These are phyloP conservation scores for Globisporangium nunn DNA, from an alignment of 352 stramenopile genomes.

Conservation along the genomic window DNA sequence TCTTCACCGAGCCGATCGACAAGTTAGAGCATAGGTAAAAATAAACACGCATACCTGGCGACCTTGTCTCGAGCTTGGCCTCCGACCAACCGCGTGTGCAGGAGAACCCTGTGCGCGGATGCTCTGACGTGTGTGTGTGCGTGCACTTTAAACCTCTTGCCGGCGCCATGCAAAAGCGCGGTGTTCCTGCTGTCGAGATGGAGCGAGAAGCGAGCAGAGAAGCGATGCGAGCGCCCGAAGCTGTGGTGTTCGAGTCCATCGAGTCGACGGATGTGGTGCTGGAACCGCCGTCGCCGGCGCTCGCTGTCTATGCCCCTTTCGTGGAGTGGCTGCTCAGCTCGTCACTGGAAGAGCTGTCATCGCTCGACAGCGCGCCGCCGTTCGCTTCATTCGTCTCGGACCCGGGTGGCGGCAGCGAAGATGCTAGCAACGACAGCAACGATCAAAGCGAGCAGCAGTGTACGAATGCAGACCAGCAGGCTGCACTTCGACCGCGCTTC, in stretches of 20 bases:
- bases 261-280: constrained; percentile 13
- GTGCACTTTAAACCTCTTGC: background rate
- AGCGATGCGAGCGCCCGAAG: background rate
- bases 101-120: too few relatives aligned
- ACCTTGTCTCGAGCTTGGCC: too few relatives aligned
- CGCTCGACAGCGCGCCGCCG: constrained; percentile 19
- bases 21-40: constrained; percentile 5
- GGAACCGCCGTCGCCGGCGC: constrained; percentile 25
- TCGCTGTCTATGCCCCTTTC: constrained; percentile 44
- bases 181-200: too few relatives aligned
- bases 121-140: too few relatives aligned
- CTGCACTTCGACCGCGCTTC: constrained; percentile 1
- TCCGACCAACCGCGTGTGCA: too few relatives aligned
- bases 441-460: background rate
- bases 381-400: constrained; percentile 10
- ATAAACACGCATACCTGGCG: background rate
- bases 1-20: constrained; percentile 17
- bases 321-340: constrained; percentile 51
- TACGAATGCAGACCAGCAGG: constrained; percentile 1
- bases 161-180: too few relatives aligned
- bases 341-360: constrained; percentile 34
- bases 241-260: constrained; percentile 1
- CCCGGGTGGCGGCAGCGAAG: background rate
- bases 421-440: background rate
- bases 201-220: background rate